These are phyloP conservation scores for Cladosporium cucumerinum DNA, from an alignment of 2,329 filamentous ascomycete species.

Conservation along the genomic window DNA sequence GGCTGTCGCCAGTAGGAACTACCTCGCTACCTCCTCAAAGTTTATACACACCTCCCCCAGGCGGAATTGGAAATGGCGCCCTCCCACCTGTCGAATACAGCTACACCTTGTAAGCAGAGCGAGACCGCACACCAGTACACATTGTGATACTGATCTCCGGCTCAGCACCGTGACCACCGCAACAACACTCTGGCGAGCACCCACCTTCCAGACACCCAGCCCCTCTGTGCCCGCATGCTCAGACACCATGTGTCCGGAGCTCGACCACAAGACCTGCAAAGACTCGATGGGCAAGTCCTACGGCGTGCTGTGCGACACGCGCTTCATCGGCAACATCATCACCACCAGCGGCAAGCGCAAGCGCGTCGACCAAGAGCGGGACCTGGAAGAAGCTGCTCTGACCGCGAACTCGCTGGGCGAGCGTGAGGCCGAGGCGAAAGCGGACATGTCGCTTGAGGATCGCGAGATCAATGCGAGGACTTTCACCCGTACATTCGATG, in stretches of 20 bases:
- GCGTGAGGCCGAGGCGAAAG: slow-evolving; percentile 3
- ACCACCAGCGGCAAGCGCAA: slow-evolving; percentile 22
- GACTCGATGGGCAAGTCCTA: slow-evolving; percentile 18
- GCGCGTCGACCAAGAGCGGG: slow-evolving; percentile 9
- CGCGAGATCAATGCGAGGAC: slow-evolving; percentile 15
- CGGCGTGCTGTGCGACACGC: slow-evolving; percentile 23
- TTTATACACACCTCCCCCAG: background rate
- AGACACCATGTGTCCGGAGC: slow-evolving; percentile 20
- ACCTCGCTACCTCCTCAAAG: slow-evolving; percentile 4
- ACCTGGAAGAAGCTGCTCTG: slow-evolving; percentile 13
- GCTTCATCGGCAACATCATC: slow-evolving; percentile 22
- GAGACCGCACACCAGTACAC: background rate
- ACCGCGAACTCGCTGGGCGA: slow-evolving; percentile 17
- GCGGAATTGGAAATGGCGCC: background rate
- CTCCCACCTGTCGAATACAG: slow-evolving; percentile 16
- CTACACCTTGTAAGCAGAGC: slow-evolving; percentile 12
- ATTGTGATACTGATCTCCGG: background rate
- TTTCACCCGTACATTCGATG: slow-evolving; percentile 19
- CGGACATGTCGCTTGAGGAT: background rate
- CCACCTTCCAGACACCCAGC: slow-evolving; percentile 19
- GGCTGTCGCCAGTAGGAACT: no score
- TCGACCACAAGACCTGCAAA: slow-evolving; percentile 18
- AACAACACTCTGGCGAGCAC: slow-evolving; percentile 20
- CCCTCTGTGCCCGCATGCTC: slow-evolving; percentile 19
- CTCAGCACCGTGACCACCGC: slow-evolving; percentile 20